These are phyloP conservation scores for Astraeus odoratus DNA, from an alignment of 768 basidiomycete species.

Conservation along the genomic window DNA sequence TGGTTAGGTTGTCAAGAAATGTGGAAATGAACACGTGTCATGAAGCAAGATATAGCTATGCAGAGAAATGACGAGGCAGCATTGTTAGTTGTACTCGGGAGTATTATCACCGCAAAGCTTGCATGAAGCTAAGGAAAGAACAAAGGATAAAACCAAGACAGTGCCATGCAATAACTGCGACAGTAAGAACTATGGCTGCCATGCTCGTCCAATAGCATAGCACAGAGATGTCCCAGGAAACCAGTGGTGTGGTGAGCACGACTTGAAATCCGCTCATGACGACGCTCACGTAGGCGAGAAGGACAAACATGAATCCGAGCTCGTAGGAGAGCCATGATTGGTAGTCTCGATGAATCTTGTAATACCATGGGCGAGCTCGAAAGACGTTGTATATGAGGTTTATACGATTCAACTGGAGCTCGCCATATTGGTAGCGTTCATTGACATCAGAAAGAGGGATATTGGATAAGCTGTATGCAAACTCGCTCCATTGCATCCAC, in stretches of 20 bases:
- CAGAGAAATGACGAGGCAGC: too few relatives aligned
- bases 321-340: conserved; percentile 5
- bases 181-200: background rate
- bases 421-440: conserved; percentile 7
- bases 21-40: too few relatives aligned
- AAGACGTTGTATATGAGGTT: conserved; percentile 4
- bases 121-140: background rate
- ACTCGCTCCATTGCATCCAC: conserved; percentile 4
- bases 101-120: background rate
- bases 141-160: background rate
- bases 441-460: conserved; percentile 1
- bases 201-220: conserved; percentile 4
- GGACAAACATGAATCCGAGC: conserved; percentile 3
- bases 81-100: too few relatives aligned
- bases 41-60: too few relatives aligned
- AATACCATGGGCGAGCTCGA: conserved; percentile 4
- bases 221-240: background rate
- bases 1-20: too few relatives aligned
- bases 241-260: conserved; percentile 1
- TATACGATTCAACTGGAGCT: conserved; percentile 7
- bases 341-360: conserved; percentile 5
- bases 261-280: conserved; percentile 4
- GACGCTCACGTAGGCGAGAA: conserved; percentile 4
- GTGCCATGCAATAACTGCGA: conserved; percentile 1
- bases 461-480: background rate